These are phyloP conservation scores for Theobroma cacao DNA, from an alignment of 345 rosid species.

Conservation along the genomic window DNA sequence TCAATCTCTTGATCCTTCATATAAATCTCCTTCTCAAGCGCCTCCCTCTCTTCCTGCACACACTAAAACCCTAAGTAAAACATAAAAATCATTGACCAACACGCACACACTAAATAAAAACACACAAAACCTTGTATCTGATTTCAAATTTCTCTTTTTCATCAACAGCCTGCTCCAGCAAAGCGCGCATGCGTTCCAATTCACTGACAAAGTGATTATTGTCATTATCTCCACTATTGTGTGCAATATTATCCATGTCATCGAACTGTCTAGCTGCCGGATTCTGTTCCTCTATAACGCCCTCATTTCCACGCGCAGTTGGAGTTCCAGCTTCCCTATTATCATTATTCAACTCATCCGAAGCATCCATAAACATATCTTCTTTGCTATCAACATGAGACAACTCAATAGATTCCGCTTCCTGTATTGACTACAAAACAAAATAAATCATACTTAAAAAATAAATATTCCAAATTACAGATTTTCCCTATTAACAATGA, in stretches of 20 bases:
- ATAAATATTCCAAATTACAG: background rate
- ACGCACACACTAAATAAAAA: background rate
- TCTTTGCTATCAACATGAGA: constrained; percentile 60
- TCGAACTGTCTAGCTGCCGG: background rate
- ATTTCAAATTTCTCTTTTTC: constrained; percentile 31
- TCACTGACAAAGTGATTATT: constrained; percentile 13
- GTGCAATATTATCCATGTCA: constrained; percentile 17
- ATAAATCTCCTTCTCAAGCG: constrained; percentile 39
- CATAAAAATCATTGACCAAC: background rate
- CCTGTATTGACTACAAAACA: constrained; percentile 13
- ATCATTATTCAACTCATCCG: constrained; percentile 65
- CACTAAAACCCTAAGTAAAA: constrained; percentile 5
- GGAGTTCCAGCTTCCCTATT: constrained; percentile 34
- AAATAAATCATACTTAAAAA: background rate
- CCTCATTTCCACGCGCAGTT: constrained; percentile 15
- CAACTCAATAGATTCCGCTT: constrained; percentile 17
- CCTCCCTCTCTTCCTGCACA: constrained; percentile 58
- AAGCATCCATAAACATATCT: constrained; percentile 88
- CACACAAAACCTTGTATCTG: constrained; percentile 39
- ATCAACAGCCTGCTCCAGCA: constrained; percentile 31
- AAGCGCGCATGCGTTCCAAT: constrained; percentile 24
- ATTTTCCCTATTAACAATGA: background rate
- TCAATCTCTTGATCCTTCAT: constrained; percentile 55
- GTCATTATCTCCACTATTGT: constrained; percentile 9
- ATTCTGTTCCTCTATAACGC: constrained; percentile 7